Base-by-base conservation (phyloP, 176 grass and related monocot genomes). In the Ensete ventricosum region DNA sequence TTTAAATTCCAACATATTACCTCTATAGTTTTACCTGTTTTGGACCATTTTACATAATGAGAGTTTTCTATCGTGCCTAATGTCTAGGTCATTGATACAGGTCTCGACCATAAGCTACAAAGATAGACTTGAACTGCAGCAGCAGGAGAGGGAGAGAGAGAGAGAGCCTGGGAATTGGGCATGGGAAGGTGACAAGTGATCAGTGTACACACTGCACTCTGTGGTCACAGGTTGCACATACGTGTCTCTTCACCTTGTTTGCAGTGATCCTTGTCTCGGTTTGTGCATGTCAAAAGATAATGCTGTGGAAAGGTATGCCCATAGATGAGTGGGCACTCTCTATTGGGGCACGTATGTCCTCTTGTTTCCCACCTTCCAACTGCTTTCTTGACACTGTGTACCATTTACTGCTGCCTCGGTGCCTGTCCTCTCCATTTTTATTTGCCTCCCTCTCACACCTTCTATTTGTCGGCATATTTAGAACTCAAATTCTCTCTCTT, bases 361-460 rank as follows among this genome's bases (percentile, higher is more conserved):
- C 34, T 69, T 69, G 29, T 49, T 69, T 49, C 66, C 66, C 14
- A 69, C 34, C 66, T 49, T 69, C 66, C 66, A 49, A 69, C 66
- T 69, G 66, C 66, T 69, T 69, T 29, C 16, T 69, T 50, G n/a
- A 9, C 27, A n/a, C 34, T 69, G 27, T n/a, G 16, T 25, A 48
- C 66, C 43, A 8, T 69, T 49, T 65, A 65, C 10, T 26, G 9
- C 21, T 65, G n/a, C 62, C 21, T 43, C 34, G 4, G 34, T 43
- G 34, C 4, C 4, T 43, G 34, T 43, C 4, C 4, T 43, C 34
- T 43, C 34, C 34, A 43, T 43, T 43, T 43, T 43, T 43, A 6
- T 4, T 43, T 6, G 34, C 34, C 34, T 43, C 4, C 34, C 5
- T 6, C 34, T 6, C 34, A 6, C 34, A 43, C 34, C 4, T 6